phyloP scores from a whole-genome alignment of 2,329 filamentous ascomycete genomes.

The Didymella keratinophila region DNA sequence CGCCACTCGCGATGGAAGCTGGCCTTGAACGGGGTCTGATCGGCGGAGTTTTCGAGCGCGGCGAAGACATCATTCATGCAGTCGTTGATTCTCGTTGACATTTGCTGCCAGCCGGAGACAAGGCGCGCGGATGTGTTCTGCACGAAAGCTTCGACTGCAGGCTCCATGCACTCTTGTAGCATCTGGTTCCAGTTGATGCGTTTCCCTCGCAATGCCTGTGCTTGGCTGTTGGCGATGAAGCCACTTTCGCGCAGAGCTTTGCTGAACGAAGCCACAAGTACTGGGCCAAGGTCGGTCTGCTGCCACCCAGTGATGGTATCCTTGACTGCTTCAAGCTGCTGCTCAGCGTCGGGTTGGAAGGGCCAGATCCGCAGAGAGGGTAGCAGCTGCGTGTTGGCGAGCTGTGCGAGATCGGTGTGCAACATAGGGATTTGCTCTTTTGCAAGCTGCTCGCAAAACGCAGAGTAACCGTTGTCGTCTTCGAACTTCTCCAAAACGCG shows the following conservation, averaged over 20 bases:
- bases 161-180: constrained; percentile 12
- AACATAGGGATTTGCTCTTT: constrained; percentile 9
- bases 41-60: constrained; percentile 9
- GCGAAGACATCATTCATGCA: constrained; percentile 17
- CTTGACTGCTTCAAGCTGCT: constrained; percentile 6
- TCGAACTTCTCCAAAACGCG: constrained; percentile 13
- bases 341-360: constrained; percentile 12
- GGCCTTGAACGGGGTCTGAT: constrained; percentile 12
- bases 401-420: constrained; percentile 4
- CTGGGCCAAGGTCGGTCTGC: constrained; percentile 6
- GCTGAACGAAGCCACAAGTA: constrained; percentile 14
- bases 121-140: constrained; percentile 1
- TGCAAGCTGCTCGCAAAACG: constrained; percentile 14
- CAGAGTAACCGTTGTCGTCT: constrained; percentile 10
- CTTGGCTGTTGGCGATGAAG: constrained; percentile 15
- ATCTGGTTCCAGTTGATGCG: constrained; percentile 18
- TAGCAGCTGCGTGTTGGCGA: constrained; percentile 12
- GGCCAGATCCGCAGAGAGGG: constrained; percentile 8
- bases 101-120: constrained; percentile 10
- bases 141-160: not conserved
- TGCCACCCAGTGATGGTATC: constrained; percentile 8
- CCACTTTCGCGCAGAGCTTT: constrained; percentile 14
- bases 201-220: constrained; percentile 4
- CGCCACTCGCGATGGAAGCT: constrained; percentile 20
- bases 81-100: constrained; percentile 12